Base-by-base conservation (phyloP, 2,329 filamentous ascomycete genomes). In the Cercospora zeina region DNA sequence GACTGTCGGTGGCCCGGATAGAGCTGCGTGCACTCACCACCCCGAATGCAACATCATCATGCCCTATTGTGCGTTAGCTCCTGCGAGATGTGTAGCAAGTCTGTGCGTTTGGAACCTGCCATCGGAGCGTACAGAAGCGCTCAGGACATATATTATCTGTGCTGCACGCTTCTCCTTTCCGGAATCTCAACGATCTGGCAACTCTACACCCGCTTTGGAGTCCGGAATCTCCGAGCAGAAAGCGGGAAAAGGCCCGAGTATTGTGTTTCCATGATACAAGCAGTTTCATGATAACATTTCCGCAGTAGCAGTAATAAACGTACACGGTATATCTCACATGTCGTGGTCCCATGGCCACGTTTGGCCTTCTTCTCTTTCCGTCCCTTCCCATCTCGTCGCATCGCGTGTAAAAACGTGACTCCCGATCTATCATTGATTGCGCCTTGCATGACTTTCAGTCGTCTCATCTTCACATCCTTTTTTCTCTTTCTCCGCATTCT, bases 251-350 rank as follows among this genome's bases (percentile, higher is more conserved):
- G 16, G 11, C 5, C 9, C 10, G 4, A 7, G 9, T 11, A 19
- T 21, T 16, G 2, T 24, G 19, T 45, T 10, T 45, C 21, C 19
- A 24, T 45, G 39, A 21, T 58, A 47, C 31, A 54, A 37, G n/a
- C 53, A 37, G 24, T 10, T 54, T 45, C 19, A 24, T 45, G 39
- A 6, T 45, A 45, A 45, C 39, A 45, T 45, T 21, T 45, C 19
- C 39, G 39, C 39, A 45, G 19, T 45, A 45, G 39, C 39, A 45
- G 39, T 45, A 8, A 45, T 45, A 45, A 45, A 45, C 39, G 39
- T 45, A 45, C 39, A 45, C 39, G 39, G 39, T 45, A 45, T 45
- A 24, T 45, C 39, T 16, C 39, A 24, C 19, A 45, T 45, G 39
- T 45, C 19, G 13, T 21, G 10, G 39, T 45, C 21, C 21, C 39